phyloP scores from a whole-genome alignment of 1,284 basidiomycete genomes.

The Cronartium quercuum region DNA sequence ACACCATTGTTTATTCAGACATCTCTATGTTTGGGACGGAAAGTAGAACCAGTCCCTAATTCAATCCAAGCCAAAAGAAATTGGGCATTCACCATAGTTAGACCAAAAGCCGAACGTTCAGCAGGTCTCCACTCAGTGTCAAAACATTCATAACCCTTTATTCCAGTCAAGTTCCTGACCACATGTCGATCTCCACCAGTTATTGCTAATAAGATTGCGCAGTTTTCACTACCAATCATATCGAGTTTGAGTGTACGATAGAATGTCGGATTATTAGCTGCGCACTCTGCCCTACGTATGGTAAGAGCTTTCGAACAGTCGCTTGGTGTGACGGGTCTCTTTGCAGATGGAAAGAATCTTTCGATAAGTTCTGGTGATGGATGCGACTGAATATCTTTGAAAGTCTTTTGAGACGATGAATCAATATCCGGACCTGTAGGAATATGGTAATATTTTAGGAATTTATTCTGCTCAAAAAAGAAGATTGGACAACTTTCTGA shows the following conservation, averaged over 20 bases:
- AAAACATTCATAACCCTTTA: neutral
- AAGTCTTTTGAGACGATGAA: neutral
- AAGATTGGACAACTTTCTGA: neutral
- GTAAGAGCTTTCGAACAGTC: constrained; percentile 8
- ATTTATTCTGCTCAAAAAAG: neutral
- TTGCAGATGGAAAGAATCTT: constrained; percentile 7
- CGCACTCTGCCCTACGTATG: constrained; percentile 11
- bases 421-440: constrained; percentile 17
- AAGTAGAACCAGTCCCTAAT: neutral
- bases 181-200: constrained; percentile 5
- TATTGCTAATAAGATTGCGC: constrained; percentile 1
- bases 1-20: neutral
- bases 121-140: neutral
- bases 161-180: constrained; percentile 3
- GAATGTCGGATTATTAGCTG: constrained; percentile 2
- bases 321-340: neutral
- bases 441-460: too few species aligned
- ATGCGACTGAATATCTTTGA: constrained; percentile 6
- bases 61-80: neutral
- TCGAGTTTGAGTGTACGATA: constrained; percentile 10
- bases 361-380: constrained; percentile 21
- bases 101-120: neutral
- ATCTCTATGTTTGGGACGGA: neutral
- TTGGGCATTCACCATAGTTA: neutral
- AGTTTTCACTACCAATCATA: constrained; percentile 12